Conservation (phyloP, 768 basidiomycete genomes). For the Boletus pseudopeckii region DNA sequence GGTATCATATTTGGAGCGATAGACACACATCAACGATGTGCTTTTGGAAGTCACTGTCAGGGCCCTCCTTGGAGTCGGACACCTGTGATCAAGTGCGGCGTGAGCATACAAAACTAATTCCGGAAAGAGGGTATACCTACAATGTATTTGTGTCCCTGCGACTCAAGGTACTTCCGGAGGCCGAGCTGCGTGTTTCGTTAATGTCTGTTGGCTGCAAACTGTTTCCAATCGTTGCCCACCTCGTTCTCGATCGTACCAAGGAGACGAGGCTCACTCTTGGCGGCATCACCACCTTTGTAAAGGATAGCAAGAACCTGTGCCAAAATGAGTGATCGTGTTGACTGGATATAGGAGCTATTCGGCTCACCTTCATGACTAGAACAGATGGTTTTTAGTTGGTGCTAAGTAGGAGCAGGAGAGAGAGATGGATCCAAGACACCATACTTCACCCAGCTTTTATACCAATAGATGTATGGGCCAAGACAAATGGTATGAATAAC, state of each 20-base stretch:
- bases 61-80: conserved; percentile 79
- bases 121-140: conserved; percentile 36
- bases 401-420: conserved; percentile 9
- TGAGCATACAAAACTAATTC: not conserved
- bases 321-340: not conserved
- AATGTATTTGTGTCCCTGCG: conserved; percentile 71
- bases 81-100: conserved; percentile 41
- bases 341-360: not conserved
- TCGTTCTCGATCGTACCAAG: conserved; percentile 80
- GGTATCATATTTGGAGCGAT: not conserved
- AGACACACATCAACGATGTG: conserved; percentile 69
- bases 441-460: conserved; percentile 17
- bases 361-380: conserved; percentile 42
- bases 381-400: not conserved
- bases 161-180: conserved; percentile 62
- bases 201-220: not conserved
- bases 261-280: conserved; percentile 67
- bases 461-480: not conserved
- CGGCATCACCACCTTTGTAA: conserved; percentile 65
- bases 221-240: conserved; percentile 34
- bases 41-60: conserved; percentile 78
- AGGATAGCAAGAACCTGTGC: conserved; percentile 68
- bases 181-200: conserved; percentile 53
- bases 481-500: not conserved
- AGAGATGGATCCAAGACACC: not conserved